Base-by-base conservation (phyloP, 2,329 filamentous ascomycete genomes). In the Aurifilum marmelostoma region DNA sequence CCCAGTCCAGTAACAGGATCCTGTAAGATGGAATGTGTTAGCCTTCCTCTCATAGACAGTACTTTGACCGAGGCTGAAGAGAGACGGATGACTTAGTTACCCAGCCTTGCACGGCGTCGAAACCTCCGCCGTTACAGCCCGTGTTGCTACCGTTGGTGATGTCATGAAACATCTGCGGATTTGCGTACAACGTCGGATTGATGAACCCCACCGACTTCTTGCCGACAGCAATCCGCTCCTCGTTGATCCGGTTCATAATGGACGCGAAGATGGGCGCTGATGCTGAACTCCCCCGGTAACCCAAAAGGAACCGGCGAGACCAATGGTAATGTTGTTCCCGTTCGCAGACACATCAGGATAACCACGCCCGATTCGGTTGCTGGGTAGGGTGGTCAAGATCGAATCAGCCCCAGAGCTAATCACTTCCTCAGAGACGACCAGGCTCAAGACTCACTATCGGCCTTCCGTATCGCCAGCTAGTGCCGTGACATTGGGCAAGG, bases 231-330 rank as follows among this genome's bases (percentile, higher is more conserved):
- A 90, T 76, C 52, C 87, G 79, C 0, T 85, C 87, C 73, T 91
- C 88, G 72, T 92, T 92, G 68, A 91, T 78, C 3, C 91, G 82
- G 1, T 86, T 81, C 50, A 92, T 80, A 62, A 91, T 81, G 4
- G 82, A 85, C 0, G 87, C 84, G 41, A 87, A 86, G 0, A 87
- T 79, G 0, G 90, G 90, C 0, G 86, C 78, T 0, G 88, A 83
- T 43, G 87, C 85, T 37, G 82, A 84, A 3, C 83, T 87, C 87
- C 87, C n/a, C 81, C 82, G 24, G 75, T 68, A 8, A 71, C 71
- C n/a, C 71, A 72, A 73, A 75, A 86, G 74, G 4, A 75, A 63
- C 73, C 72, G n/a, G n/a, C n/a, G 8, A 72, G 65, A 7, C 73
- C 71, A 1, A 76, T 72, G 12, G 77, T 66, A 50, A 75, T 74